Conservation (phyloP, 805 yeast species). For the Trichomonascus vanleenenianus region DNA sequence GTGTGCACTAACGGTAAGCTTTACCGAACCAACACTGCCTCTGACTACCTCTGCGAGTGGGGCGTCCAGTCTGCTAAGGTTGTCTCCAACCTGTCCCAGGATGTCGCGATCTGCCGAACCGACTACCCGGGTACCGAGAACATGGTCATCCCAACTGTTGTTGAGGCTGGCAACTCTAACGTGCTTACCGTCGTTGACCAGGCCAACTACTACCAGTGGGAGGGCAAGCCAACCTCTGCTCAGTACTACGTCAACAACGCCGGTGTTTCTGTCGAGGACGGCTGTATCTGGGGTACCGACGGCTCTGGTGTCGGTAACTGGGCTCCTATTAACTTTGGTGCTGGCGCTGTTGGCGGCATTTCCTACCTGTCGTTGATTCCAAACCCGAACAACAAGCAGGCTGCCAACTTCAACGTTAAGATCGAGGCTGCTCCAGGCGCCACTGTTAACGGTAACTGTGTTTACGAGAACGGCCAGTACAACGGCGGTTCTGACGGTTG, state of each 20-base stretch:
- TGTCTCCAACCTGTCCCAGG: constrained; percentile 51
- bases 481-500: constrained; percentile 75
- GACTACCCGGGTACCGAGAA: constrained; percentile 99
- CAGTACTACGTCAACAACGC: constrained; percentile 98
- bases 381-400: constrained; percentile 76
- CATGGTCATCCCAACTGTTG: constrained; percentile 91
- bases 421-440: constrained; percentile 66
- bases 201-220: constrained; percentile 72
- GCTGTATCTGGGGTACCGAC: constrained; percentile 86
- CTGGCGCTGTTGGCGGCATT: constrained; percentile 68
- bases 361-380: constrained; percentile 88
- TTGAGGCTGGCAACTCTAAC: constrained; percentile 54
- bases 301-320: constrained; percentile 90
- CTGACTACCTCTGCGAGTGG: constrained; percentile 77
- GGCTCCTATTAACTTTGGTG: constrained; percentile 95
- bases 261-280: constrained; percentile 83
- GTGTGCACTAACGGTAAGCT: constrained; percentile 76
- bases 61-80: constrained; percentile 66
- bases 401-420: constrained; percentile 67
- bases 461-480: constrained; percentile 70
- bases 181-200: constrained; percentile 77
- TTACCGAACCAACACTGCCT: constrained; percentile 65
- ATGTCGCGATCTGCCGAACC: constrained; percentile 91
- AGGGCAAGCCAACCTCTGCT: constrained; percentile 75
- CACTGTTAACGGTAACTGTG: constrained; percentile 64